Evolutionary conservation across 176 grass and related monocot genomes (phyloP), one percentile per base, ranked within the genome.

Genomic region (Cenchrus fungigraminus): DNA sequence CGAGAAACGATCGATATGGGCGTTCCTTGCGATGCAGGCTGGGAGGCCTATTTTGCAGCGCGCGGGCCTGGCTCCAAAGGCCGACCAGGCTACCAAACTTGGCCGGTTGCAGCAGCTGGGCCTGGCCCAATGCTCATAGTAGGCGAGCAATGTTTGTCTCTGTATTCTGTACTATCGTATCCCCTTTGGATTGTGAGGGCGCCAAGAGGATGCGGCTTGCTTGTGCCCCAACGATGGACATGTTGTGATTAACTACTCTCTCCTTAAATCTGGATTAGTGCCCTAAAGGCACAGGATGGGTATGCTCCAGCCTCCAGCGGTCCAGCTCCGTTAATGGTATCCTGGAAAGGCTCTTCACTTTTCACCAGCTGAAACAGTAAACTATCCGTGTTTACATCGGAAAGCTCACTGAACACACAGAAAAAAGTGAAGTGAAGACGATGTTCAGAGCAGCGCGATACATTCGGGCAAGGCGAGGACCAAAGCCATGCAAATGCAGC

Each of bases 341-440:
- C 75, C 76, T 61, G 62, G 12, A 89, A 88, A 89, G 81, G 44
- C 59, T 59, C 1, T 17, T 79, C 28, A 47, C 50, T 88, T 67
- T 84, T 84, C 57, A 42, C 49, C 74, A 47, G 1, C 55, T n/a
- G 5, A 22, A 42, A 44, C 4, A 25, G 4, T 77, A 65, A 15
- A 31, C 9, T 61, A 47, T 9, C 10, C 6, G 42, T 3, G 15
- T 47, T 32, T 51, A 51, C 49, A 12, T 51, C 10, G 49, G 49
- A 4, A 61, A 61, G 8, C n/a, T n/a, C 6, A 17, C 42, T 32
- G 59, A 25, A 61, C 20, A 61, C n/a, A 61, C 20, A 11, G 37
- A 40, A 40, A 40, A 40, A 40, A 40, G 37, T 40, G n/a, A 61
- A 25, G 37, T 40, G 45, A 46, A 46, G 45, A 4, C 3, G 37